Evolutionary conservation across 192 early-diverging fungal species (phyloP).

Genomic region (Coemansia sp.): DNA sequence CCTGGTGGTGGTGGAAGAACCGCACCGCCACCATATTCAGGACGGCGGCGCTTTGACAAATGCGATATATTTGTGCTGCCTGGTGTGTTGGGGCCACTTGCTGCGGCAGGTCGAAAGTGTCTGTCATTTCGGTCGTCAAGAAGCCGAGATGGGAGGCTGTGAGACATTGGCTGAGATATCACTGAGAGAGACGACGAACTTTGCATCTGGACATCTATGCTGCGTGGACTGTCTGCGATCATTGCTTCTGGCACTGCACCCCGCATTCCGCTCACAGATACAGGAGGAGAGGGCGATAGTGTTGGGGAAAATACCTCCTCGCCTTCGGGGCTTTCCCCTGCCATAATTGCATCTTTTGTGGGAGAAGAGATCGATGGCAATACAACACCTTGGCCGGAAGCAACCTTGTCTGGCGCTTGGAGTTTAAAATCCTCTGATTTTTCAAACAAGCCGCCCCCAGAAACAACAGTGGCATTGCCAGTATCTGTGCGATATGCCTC

Average conservation of each 20-base stretch:
- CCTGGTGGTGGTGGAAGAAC: neutral
- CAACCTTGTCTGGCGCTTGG: neutral
- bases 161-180: slow-evolving; percentile 19
- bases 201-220: neutral
- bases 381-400: neutral
- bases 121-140: slow-evolving; percentile 26
- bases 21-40: slow-evolving; percentile 7
- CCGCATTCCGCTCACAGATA: neutral
- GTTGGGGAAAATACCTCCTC: slow-evolving; percentile 42
- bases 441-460: neutral
- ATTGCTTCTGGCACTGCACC: neutral
- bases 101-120: slow-evolving; percentile 1
- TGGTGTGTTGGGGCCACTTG: neutral
- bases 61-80: neutral
- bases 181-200: neutral
- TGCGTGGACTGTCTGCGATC: slow-evolving; percentile 27
- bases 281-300: slow-evolving; percentile 47
- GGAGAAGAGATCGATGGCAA: slow-evolving; percentile 11
- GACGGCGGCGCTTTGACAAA: slow-evolving; percentile 21
- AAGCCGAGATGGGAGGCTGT: slow-evolving; percentile 34
- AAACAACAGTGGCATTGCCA: neutral
- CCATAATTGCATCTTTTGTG: slow-evolving; percentile 10
- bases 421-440: neutral
- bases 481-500: slow-evolving; percentile 9
- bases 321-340: slow-evolving; percentile 22